Conservation (phyloP, 2,329 filamentous ascomycete species). For the Coniochaeta sp. region DNA sequence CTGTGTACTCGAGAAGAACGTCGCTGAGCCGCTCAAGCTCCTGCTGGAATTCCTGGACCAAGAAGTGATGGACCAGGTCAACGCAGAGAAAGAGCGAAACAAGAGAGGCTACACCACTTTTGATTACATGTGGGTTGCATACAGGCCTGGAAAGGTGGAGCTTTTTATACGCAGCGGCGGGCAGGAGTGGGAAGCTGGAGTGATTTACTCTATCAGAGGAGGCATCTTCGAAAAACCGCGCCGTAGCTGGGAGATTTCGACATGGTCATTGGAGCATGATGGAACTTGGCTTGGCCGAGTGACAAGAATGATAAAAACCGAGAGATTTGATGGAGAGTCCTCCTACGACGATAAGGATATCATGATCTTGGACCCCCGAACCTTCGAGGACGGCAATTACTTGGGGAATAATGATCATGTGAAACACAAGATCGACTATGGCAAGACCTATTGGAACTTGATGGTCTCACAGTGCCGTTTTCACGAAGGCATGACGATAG, state of each 20-base stretch:
- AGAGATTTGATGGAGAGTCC: neutral
- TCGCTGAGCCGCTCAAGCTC: neutral
- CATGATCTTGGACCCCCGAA: neutral
- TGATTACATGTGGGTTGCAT: slow-evolving; percentile 5
- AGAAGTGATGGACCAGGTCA: slow-evolving; percentile 9
- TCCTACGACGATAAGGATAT: neutral
- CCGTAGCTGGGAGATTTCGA: neutral
- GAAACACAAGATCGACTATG: neutral
- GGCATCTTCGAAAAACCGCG: neutral
- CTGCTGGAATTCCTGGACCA: slow-evolving; percentile 10
- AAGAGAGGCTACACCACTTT: slow-evolving; percentile 7
- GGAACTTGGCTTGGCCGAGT: neutral
- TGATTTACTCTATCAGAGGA: neutral
- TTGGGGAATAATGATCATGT: neutral
- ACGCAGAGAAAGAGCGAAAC: slow-evolving; percentile 9
- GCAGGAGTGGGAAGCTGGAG: neutral
- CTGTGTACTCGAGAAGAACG: neutral
- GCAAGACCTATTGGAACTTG: neutral
- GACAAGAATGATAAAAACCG: neutral
- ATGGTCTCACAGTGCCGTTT: neutral
- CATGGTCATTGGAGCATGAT: neutral
- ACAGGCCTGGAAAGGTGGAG: slow-evolving; percentile 6
- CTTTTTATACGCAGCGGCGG: too few species aligned
- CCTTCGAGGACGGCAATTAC: neutral
- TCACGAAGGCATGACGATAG: neutral